Evolutionary conservation across 169 alveolate species (phyloP), one percentile per base, ranked within the genome.

Genomic region (Cryptosporidium viatorum): DNA sequence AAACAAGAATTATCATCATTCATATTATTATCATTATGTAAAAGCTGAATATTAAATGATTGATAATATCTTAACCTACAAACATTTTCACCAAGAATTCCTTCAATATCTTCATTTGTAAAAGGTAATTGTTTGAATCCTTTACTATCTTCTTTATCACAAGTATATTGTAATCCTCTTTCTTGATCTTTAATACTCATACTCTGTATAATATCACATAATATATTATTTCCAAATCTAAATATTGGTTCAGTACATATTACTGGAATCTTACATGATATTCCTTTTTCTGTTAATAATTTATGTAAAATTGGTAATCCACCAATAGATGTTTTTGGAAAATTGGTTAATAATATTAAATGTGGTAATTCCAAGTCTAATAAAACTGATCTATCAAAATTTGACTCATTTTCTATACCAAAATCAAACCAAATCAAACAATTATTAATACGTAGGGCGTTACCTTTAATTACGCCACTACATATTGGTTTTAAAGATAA

Each of bases 371-470:
- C 75, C 55, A 80, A 26, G 9, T 59, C 62, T 7, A 16, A 39
- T 16, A 62, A 16, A 43, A 26, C 37, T 5, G 75, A 65, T 62
- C 59, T 59, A n/a, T 65, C 73, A 26, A 41, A 80, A 8, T 59
- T 41, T 1, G 65, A 41, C 80, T 80, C 89, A 80, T 80, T 65
- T 43, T 80, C 80, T 58, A 80, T 65, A 26, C 89, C 89, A 39
- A 80, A 80, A 80, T 80, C 89, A 65, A 80, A 80, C 89, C 89
- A 80, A 43, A 80, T 80, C 7, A 59, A 23, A 62, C 89, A 80
- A 39, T 62, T 65, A 67, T 65, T 80, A 45, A 80, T 80, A 41
- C 75, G 48, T n/a, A 80, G 45, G 18, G 75, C 89, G 48, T 80
- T 80, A 26, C 89, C 89, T 3, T 73, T 73, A 37, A 80, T 80